Percentiles rank a stretch among this genome's conserved stretches.
Conservation (phyloP, 2,329 filamentous ascomycete species). For the Monosporascus sp. region DNA sequence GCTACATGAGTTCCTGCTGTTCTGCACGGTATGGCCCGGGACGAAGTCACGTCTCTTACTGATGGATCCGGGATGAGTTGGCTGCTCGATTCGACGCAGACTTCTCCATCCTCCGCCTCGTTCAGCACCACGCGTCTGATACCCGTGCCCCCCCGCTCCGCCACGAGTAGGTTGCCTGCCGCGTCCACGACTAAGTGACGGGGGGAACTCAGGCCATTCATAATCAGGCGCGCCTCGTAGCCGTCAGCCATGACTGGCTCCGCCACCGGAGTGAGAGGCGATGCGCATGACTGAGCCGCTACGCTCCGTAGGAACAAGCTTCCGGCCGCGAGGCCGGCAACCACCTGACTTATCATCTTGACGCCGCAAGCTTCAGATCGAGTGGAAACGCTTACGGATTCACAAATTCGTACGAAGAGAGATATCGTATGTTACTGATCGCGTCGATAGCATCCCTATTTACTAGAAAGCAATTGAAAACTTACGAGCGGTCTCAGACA, state of each 20-base stretch:
- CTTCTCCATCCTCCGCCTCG: conserved; percentile 20
- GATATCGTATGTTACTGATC: too few relatives aligned
- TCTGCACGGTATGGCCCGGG: too few relatives aligned
- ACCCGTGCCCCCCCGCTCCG: conserved; percentile 23
- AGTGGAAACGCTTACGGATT: too few relatives aligned
- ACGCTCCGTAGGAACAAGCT: background rate
- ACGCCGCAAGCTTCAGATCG: too few relatives aligned
- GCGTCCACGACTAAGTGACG: conserved; percentile 30
- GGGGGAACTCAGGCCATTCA: conserved; percentile 22
- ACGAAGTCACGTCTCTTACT: conserved; percentile 11
- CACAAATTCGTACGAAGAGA: too few relatives aligned
- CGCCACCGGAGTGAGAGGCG: background rate
- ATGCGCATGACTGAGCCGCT: background rate
- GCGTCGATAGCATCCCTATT: too few relatives aligned
- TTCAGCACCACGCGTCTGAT: conserved; percentile 29
- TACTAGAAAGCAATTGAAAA: too few relatives aligned
- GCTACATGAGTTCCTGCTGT: background rate
- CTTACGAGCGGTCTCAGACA: too few relatives aligned
- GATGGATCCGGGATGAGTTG: conserved; percentile 20
- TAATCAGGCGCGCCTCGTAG: conserved; percentile 12
- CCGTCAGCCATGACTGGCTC: conserved; percentile 9
- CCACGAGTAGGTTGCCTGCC: conserved; percentile 31
- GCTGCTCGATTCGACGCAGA: conserved; percentile 23
- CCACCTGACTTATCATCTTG: background rate
- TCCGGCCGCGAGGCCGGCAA: background rate